Conservation (phyloP, 208 protist species). For the Acanthamoeba lugdunensis region DNA sequence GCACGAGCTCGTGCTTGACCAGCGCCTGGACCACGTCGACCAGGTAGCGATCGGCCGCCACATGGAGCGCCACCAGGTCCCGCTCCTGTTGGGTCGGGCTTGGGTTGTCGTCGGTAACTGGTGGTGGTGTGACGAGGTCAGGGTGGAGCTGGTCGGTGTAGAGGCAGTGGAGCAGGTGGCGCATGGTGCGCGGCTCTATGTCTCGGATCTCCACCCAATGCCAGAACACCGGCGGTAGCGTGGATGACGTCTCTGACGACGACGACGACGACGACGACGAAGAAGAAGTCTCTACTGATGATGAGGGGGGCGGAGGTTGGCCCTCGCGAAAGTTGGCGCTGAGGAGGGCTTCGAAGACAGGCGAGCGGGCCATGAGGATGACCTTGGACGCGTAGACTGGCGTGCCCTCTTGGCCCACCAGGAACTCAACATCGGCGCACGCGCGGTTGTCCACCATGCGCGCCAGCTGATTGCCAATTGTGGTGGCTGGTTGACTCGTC, state of each 20-base stretch:
- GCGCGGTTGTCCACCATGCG: not conserved
- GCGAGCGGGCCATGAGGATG: not conserved
- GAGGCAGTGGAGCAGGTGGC: not conserved
- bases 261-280: not conserved
- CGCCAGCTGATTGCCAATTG: not conserved
- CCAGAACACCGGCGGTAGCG: not conserved
- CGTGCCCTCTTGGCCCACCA: not conserved
- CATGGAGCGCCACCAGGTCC: not conserved
- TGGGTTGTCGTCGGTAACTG: too few relatives aligned
- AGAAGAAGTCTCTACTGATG: not conserved
- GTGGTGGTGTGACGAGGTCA: not conserved
- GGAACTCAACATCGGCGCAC: not conserved
- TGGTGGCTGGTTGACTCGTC: not conserved
- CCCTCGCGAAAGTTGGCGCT: not conserved
- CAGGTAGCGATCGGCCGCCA: too few relatives aligned
- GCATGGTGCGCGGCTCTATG: not conserved
- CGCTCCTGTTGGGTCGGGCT: not conserved
- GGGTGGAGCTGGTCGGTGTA: conserved; percentile 3
- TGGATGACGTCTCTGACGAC: not conserved
- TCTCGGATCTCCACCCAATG: not conserved
- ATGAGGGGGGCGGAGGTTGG: not conserved
- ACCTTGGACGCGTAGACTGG: not conserved
- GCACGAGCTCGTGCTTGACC: too few relatives aligned
- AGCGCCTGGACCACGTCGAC: too few relatives aligned
- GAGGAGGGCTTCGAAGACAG: not conserved